Conservation (phyloP, 345 rosid genomes). For the Pelargonium nanum region DNA sequence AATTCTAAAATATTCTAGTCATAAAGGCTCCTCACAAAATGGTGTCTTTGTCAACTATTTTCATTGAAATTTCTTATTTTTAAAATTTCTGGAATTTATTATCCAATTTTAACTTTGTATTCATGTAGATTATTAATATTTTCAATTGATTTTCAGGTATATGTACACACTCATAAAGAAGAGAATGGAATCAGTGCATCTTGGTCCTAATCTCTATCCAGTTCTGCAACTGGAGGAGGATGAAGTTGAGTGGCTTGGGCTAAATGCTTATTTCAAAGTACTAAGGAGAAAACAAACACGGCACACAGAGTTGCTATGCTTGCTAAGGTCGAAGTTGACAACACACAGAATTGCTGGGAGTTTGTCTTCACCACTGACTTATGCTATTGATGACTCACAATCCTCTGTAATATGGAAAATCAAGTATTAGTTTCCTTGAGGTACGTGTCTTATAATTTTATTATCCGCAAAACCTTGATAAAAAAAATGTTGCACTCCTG, state of each 20-base stretch:
- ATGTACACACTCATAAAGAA: conserved; percentile 38
- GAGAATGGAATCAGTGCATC: conserved; percentile 30
- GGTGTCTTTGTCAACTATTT: neutral
- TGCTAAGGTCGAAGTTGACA: conserved; percentile 28
- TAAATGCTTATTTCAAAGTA: conserved; percentile 49
- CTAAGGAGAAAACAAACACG: conserved; percentile 54
- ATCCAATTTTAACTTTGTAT: neutral
- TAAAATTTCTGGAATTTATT: no score
- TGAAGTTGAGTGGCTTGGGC: conserved; percentile 79
- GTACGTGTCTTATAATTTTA: no score
- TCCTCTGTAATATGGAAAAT: conserved; percentile 63
- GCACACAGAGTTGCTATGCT: conserved; percentile 32
- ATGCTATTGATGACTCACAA: conserved; percentile 49
- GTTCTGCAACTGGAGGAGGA: conserved; percentile 28
- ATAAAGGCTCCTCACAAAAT: neutral
- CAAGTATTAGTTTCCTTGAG: conserved; percentile 27
- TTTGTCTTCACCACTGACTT: conserved; percentile 28
- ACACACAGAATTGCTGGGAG: conserved; percentile 21
- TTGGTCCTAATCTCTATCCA: conserved; percentile 21
- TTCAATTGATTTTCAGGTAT: conserved; percentile 27
- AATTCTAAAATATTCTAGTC: no score
- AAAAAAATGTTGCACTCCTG: no score
- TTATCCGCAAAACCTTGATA: no score
- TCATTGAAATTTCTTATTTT: no score
- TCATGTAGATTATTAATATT: neutral